Evolutionary conservation across 2,329 filamentous ascomycete species (phyloP).

Genomic region (Trichoderma atroviride): DNA sequence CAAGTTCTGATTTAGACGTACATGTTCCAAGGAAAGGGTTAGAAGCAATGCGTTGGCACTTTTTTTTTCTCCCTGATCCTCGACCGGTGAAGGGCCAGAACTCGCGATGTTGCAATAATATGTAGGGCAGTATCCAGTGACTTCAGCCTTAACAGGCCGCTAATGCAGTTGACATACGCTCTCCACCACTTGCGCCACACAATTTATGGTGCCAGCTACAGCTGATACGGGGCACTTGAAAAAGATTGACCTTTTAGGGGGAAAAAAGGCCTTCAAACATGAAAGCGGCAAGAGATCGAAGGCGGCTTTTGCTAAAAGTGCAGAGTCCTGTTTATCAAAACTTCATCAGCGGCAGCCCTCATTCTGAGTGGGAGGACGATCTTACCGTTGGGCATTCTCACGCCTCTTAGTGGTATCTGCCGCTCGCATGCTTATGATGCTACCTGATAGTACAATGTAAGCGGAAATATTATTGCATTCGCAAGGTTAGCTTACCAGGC

Average conservation of each 20-base stretch:
- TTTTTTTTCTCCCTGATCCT: background rate
- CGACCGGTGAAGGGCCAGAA: background rate
- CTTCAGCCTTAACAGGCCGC: constrained; percentile 24
- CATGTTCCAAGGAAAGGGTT: background rate
- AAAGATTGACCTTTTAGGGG: background rate
- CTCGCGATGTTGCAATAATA: constrained; percentile 6
- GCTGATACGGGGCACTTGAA: background rate
- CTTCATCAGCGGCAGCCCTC: background rate
- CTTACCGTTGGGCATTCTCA: background rate
- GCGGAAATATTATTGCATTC: background rate
- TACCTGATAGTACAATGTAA: background rate
- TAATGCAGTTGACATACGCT: constrained; percentile 17
- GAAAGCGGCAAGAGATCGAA: background rate
- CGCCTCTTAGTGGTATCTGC: background rate
- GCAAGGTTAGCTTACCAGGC: background rate
- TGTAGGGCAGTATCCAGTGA: constrained; percentile 1
- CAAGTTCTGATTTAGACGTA: background rate
- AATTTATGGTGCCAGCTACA: background rate
- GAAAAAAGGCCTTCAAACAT: background rate
- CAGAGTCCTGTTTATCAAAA: background rate
- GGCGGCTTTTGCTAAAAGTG: background rate
- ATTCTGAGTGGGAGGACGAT: background rate
- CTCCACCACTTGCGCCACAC: constrained; percentile 8
- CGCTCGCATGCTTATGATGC: background rate
- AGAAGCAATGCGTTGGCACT: constrained; percentile 1